These are phyloP conservation scores for Hemisphaericaspora nanyangensis DNA, from an alignment of 805 yeast genomes.

Conservation along the genomic window DNA sequence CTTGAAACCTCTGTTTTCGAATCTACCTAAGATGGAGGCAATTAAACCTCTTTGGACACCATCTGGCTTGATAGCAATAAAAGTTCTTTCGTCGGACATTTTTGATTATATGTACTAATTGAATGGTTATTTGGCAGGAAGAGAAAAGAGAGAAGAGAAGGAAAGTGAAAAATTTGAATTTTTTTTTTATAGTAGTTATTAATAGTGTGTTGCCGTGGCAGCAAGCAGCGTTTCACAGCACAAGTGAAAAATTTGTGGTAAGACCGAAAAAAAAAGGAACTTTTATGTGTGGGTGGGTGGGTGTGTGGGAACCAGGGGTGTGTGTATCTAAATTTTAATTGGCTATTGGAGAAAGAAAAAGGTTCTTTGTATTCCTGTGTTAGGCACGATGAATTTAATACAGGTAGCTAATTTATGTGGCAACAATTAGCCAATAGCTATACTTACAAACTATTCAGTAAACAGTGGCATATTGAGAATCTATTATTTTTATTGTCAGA, in stretches of 20 bases:
- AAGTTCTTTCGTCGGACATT: constrained; percentile 80
- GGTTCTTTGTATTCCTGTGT: no score
- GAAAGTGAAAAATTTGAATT: constrained; percentile 5
- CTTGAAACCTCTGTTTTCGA: constrained; percentile 97
- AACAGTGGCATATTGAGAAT: no score
- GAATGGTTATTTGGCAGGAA: not conserved
- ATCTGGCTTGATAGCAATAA: constrained; percentile 95
- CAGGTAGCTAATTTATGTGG: no score
- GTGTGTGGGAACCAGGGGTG: not conserved
- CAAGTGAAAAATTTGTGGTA: no score
- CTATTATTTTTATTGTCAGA: no score
- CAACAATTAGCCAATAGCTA: no score
- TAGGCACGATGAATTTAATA: no score
- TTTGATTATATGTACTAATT: constrained; percentile 6
- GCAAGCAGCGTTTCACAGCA: no score
- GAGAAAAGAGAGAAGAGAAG: not conserved
- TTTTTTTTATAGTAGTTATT: constrained; percentile 1
- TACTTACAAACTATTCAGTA: no score
- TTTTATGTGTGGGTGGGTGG: not conserved
- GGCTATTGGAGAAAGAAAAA: no score
- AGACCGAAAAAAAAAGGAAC: not conserved
- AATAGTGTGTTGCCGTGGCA: no score
- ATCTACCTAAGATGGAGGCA: constrained; percentile 84
- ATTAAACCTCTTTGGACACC: constrained; percentile 99
- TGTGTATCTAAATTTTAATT: no score